Base-by-base conservation (phyloP, 1,284 basidiomycete species). In the Puccinia brachypodii region DNA sequence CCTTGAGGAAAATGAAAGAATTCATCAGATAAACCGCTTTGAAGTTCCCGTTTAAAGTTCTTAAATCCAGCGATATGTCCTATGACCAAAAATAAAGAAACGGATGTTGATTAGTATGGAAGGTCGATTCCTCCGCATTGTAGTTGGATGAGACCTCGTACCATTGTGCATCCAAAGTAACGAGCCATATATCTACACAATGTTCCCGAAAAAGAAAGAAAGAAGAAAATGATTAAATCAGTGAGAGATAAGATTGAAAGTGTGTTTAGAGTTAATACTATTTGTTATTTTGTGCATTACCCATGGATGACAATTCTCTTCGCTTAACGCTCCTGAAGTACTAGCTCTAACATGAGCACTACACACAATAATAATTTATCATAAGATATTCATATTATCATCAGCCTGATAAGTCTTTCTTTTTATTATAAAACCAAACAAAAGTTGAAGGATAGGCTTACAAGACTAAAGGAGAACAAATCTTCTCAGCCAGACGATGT, bases 251-350 rank as follows among this genome's bases (percentile, higher is more conserved):
- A n/a, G n/a, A n/a, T n/a, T n/a, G n/a, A n/a, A n/a, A n/a, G n/a
- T n/a, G n/a, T n/a, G n/a, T n/a, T n/a, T n/a, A n/a, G n/a, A n/a
- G n/a, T n/a, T 31, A 4, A 16, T 40, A 66, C 36, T 56, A 60
- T 28, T 75, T n/a, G n/a, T n/a, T n/a, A n/a, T n/a, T n/a, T n/a
- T n/a, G n/a, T n/a, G n/a, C n/a, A n/a, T n/a, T n/a, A 91, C 91
- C 87, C 95, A 96, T 8, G 94, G 94, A 87, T 96, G 94, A 85
- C 95, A 97, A 85, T 98, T 98, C 86, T 97, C 95, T 84, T 96
- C 88, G 66, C 94, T 96, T 36, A 97, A 88, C 36, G 92, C 91
- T 28, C 92, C 92, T 1, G 92, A 92, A 3, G 84, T 85, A 0
- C 93, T 94, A 3, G 94, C 94, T 83, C 94, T 90, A 82, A 96